Base-by-base conservation (phyloP, 139 green algal genomes). In the Pycnococcus provasolii region DNA sequence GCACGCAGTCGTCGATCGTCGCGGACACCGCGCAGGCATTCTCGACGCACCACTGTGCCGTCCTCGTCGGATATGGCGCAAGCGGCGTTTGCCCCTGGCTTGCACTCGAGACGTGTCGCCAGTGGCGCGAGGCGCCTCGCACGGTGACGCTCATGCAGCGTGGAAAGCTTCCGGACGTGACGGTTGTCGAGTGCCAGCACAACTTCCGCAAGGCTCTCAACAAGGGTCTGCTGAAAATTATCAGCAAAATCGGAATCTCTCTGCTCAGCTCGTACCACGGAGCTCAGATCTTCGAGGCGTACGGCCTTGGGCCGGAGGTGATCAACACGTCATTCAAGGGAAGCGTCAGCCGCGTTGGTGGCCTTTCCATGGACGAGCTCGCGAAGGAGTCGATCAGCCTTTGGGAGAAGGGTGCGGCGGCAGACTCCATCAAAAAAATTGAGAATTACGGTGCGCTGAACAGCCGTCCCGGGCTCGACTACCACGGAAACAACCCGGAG, bases 171-270 rank as follows among this genome's bases (percentile, higher is more conserved):
- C 81, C 90, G 1, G 80, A 88, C 53, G 76, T 96, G 45, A 84
- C 64, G 13, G 77, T 90, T 0, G 77, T 84, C 61, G 74, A 85
- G 41, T 82, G 83, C 1, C 91, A 96, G 80, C 6, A 41, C 26
- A 89, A 89, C 73, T 80, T 75, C 63, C 61, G 50, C 11, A 91
- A 91, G 73, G 84, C 83, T 1, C 73, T 97, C 60, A 90, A 97
- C 83, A 94, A 92, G 81, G 93, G 93, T 44, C 80, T 98, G 50
- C 81, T 96, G 40, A 99, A 99, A 87, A 99, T 99, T 79, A 71
- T 99, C 73, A 96, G 88, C 71, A 99, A 99, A 87, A 99, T 99
- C 93, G 93, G 93, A 74, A 98, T 99, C 83, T 92, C 79, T 51
- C 86, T 98, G 68, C 89, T 99, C 57, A 85, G 78, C 26, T 95